Conservation (phyloP, 202 grass and related monocot genomes). For the Panicum virgatum region DNA sequence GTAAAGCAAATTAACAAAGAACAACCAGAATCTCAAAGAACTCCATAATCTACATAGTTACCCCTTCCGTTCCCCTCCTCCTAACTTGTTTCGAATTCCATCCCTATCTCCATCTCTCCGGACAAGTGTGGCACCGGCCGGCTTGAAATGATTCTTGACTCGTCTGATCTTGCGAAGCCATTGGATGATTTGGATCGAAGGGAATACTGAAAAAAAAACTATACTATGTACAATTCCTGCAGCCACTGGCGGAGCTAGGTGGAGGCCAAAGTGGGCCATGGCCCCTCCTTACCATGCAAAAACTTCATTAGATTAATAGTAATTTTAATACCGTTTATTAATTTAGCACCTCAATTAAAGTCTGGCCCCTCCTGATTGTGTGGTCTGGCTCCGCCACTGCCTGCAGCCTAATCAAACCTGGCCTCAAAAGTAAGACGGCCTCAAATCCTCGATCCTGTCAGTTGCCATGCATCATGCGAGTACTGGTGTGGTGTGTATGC, state of each 20-base stretch:
- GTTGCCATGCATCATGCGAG: neutral
- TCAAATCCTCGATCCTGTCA: neutral
- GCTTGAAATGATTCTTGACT: neutral
- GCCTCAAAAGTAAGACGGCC: neutral
- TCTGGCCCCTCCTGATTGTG: too few species aligned
- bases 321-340: too few species aligned
- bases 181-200: constrained; percentile 5
- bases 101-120: neutral
- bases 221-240: constrained; percentile 25
- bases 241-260: neutral
- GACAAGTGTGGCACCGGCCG: neutral
- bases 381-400: too few species aligned
- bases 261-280: too few species aligned
- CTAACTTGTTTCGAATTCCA: neutral
- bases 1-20: neutral
- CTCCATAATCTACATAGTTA: neutral
- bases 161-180: neutral
- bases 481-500: neutral
- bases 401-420: neutral
- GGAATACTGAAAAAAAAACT: neutral
- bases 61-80: too few species aligned
- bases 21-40: neutral
- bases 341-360: too few species aligned
- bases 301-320: too few species aligned
- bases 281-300: too few species aligned